Evolutionary conservation across 352 stramenopile species (phyloP).

Genomic region (Phytophthora litchii): DNA sequence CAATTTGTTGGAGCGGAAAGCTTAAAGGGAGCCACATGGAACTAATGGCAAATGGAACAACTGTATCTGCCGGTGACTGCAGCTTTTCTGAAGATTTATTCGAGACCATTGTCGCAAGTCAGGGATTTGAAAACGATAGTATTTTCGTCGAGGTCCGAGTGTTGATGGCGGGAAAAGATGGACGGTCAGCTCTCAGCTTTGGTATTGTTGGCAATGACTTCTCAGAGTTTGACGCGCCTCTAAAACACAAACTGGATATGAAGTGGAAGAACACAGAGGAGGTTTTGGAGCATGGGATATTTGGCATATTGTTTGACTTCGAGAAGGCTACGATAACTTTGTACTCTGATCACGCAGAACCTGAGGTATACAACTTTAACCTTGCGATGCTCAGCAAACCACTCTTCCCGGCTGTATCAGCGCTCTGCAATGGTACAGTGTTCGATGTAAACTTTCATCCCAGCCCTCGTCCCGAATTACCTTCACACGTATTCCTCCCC

Average conservation of each 20-base stretch:
- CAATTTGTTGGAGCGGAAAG: constrained; percentile 69
- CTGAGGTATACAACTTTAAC: constrained; percentile 43
- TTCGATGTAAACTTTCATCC: constrained; percentile 79
- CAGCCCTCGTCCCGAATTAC: constrained; percentile 52
- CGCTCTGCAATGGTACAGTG: constrained; percentile 71
- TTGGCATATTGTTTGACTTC: constrained; percentile 87
- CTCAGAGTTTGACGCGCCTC: constrained; percentile 16
- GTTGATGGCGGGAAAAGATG: constrained; percentile 52
- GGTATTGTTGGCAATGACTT: constrained; percentile 57
- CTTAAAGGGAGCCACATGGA: constrained; percentile 58
- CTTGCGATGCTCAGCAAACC: constrained; percentile 38
- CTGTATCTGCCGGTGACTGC: constrained; percentile 61
- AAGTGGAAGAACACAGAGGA: constrained; percentile 48
- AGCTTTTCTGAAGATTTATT: constrained; percentile 49
- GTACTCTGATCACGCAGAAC: constrained; percentile 55
- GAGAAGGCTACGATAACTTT: constrained; percentile 58
- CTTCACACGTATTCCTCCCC: constrained; percentile 41
- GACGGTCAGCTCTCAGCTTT: constrained; percentile 53
- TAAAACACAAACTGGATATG: constrained; percentile 41
- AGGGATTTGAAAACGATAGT: constrained; percentile 54
- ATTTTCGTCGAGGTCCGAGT: constrained; percentile 72
- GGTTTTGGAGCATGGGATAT: constrained; percentile 37
- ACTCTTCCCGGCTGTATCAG: constrained; percentile 63
- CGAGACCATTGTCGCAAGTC: constrained; percentile 62
- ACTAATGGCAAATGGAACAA: constrained; percentile 53